Conservation (phyloP, 345 rosid species). For the Citrus hindsii region DNA sequence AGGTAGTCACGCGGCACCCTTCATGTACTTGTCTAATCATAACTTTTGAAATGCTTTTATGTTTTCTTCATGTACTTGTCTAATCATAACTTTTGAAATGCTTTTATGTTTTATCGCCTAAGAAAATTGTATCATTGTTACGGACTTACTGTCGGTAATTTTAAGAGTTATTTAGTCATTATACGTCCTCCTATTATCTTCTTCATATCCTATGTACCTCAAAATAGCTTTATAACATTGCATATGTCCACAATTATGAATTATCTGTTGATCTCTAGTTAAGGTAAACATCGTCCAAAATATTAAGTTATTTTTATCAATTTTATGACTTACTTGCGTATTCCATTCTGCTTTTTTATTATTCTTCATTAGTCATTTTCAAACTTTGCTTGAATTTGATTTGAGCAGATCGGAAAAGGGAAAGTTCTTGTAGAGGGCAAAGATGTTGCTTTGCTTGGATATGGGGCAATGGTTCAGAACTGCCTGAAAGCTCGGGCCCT, state of each 20-base stretch:
- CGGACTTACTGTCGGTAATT: neutral
- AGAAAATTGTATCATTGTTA: neutral
- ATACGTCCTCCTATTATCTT: neutral
- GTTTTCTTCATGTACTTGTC: neutral
- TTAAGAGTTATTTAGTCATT: neutral
- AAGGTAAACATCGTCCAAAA: neutral
- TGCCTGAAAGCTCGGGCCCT: slow-evolving; percentile 82
- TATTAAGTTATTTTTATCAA: neutral
- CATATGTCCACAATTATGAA: neutral
- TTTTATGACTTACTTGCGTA: neutral
- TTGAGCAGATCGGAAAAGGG: slow-evolving; percentile 79
- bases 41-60: neutral
- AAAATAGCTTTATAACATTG: neutral
- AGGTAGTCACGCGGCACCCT: slow-evolving; percentile 41
- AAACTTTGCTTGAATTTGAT: slow-evolving; percentile 1
- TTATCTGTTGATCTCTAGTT: no score
- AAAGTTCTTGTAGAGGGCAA: slow-evolving; percentile 70
- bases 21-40: slow-evolving; percentile 1
- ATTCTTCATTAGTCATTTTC: neutral
- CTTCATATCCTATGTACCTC: neutral
- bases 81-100: neutral
- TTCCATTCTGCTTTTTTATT: neutral
- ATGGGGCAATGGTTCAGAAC: slow-evolving; percentile 91
- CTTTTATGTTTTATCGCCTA: neutral
- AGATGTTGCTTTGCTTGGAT: slow-evolving; percentile 87